Evolutionary conservation across 768 basidiomycete species (phyloP), one percentile per base, ranked within the genome.

Genomic region (Psilocybe cyanescens): DNA sequence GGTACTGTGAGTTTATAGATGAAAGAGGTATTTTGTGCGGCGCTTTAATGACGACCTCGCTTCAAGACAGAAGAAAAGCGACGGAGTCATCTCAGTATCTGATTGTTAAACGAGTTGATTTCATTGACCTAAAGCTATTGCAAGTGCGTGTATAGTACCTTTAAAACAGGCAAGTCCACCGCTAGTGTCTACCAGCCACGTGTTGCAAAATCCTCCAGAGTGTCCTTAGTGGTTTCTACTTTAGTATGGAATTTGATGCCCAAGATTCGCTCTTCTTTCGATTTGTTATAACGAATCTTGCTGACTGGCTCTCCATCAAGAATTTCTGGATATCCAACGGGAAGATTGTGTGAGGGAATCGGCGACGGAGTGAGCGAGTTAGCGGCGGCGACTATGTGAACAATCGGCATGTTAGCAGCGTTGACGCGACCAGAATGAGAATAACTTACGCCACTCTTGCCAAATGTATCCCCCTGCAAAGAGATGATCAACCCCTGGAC

Each of bases 361-460:
- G 71, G 70, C 9, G 68, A 65, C 1, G 74, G 70, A 16, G 66
- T 48, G 19, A 76, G 52, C 1, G 67, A 60, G 44, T 74, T 74
- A 0, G 73, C 75, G 7, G 58, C 70, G 54, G 81, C 76, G 17
- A 79, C 80, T 71, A 19, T 5, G 56, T 58, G 19, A 16, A 46
- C 17, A 51, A 8, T 14, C 8, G 33, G 12, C 9, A 8, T 31
- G 3, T 35, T 41, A 35, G 11, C 6, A 35, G 7, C 11, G 1
- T 7, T 35, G 11, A 35, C 11, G 33, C 11, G 37, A 17, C 8
- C 9, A 29, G n/a, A 49, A 11, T 4, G 24, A 7, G n/a, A 57
- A 30, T 24, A 35, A 70, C 75, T 52, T 68, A 76, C 74, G 30
- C 74, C 74, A 78, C 16, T 78, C 75, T 55, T 79, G 77, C 75